phyloP scores from a whole-genome alignment of 202 grass and related monocot genomes.

The Tripidium arundinaceum region DNA sequence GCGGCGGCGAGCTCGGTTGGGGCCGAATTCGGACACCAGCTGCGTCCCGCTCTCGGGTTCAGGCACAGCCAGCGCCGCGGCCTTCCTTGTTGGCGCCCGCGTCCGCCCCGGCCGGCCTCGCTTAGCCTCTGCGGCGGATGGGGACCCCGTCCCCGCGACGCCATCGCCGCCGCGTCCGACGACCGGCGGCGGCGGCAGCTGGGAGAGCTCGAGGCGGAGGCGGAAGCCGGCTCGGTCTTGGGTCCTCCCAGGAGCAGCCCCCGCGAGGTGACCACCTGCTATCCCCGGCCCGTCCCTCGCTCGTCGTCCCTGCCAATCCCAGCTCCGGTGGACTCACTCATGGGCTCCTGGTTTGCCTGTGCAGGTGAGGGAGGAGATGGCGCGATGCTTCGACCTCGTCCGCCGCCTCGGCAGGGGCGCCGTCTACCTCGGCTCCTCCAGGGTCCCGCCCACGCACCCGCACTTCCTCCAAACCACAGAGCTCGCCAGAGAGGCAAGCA shows the following conservation, averaged over 20 bases:
- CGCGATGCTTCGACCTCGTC: constrained; percentile 75
- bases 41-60: not conserved
- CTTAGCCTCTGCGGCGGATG: not conserved
- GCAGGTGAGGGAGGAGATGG: constrained; percentile 80
- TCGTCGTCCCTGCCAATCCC: not conserved
- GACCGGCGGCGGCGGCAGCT: not conserved
- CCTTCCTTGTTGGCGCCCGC: not conserved
- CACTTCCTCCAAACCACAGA: constrained; percentile 66
- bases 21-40: not conserved
- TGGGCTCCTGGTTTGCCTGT: not conserved
- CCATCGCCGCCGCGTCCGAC: not conserved
- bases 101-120: not conserved
- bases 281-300: not conserved
- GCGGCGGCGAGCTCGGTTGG: constrained; percentile 12
- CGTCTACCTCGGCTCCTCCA: constrained; percentile 85
- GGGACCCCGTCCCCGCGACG: not conserved
- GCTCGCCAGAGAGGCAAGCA: constrained; percentile 63
- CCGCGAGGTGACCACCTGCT: constrained; percentile 11
- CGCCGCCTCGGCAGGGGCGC: constrained; percentile 77
- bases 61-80: not conserved
- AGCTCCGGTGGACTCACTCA: not conserved
- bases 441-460: constrained; percentile 45
- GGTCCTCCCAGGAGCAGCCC: constrained; percentile 46
- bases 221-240: constrained; percentile 2
- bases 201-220: not conserved